Evolutionary conservation across 225 moss, liverwort and hornwort species (phyloP), one percentile per base, ranked within the genome.

Genomic region (Sphagnum tenellum): DNA sequence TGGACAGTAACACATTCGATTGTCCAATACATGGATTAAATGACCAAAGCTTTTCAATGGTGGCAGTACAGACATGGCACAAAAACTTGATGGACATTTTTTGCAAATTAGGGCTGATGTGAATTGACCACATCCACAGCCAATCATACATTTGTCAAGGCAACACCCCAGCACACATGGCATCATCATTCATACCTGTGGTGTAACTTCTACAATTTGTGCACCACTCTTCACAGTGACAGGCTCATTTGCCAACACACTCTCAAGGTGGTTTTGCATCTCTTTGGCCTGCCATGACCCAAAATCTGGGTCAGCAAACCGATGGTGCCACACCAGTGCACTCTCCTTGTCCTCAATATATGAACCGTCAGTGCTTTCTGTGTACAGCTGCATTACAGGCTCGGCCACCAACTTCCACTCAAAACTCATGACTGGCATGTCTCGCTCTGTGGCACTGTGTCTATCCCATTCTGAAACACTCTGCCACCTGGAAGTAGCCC

Each of bases 251-350:
- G 83, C 79, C 65, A 84, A 55, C 4, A 84, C 83, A 75, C 80
- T 84, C 72, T 84, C 83, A 48, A 84, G 67, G 66, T 84, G 83
- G 70, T 84, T 79, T 69, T 79, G 59, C 44, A 84, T 60, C 56
- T 84, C 83, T 59, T 84, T 84, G 46, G 83, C 83, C 62, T 84
- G 83, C 83, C 83, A 84, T 56, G 83, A 70, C 59, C 83, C 83
- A 51, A 84, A 84, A 51, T 84, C 83, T 59, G 83, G 79, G 68
- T 84, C 83, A 52, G 83, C 83, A 73, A 79, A 76, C 55, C 83
- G 60, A 61, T 77, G 77, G 12, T 80, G 79, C 83, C 83, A 84
- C 3, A 84, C 83, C 12, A 79, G 72, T 2, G 83, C 83, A 77
- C 83, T 84, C 72, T 84, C 83, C 52, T 84, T 84, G 9, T 55